Base-by-base conservation (phyloP, 208 protist genomes). In the Leishmania arabica region DNA sequence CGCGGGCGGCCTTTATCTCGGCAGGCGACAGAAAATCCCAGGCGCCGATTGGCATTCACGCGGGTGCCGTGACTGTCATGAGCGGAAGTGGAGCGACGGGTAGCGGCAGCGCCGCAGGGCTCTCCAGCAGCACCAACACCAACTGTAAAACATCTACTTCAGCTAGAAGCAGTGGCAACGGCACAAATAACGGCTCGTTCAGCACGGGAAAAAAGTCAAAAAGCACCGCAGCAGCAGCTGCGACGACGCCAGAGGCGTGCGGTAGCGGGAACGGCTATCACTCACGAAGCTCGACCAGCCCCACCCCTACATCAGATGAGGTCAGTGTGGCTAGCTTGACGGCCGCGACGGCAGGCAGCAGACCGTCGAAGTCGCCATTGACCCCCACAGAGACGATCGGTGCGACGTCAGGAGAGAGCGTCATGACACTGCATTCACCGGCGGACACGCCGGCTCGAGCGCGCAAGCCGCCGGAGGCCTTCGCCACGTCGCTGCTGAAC, bases 401-500 rank as follows among this genome's bases (percentile, higher is more conserved):
- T 5, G 60, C 1, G 51, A 13, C 40, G 53, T 8, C 74, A 17
- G 7, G 17, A n/a, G 71, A 60, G 24, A 60, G 71, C 51, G 19
- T 6, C 1, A 11, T 60, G 51, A 21, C 71, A 31, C 51, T n/a
- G 9, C 71, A 21, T 17, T 76, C 71, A 24, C 31, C 47, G 17
- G 47, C 51, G n/a, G 71, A 15, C 11, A 42, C 45, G 0, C 45
- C 34, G n/a, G n/a, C 51, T 34, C 71, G 21, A 60, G 51, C 34
- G 47, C 49, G 42, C 51, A 51, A 60, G 19, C 21, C 34, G 15
- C 17, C 53, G 56, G 4, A 77, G 9, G 53, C 74, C 31, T 64
- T 47, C 65, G 56, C 76, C 72, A 86, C 71, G 45, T 79, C 82
- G 17, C 82, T 96, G 4, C 71, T 96, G n/a, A 93, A 93, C 77